A percentile compares a stretch with the other conserved stretches of the same genome.
These are phyloP conservation scores for Volutella citrinella DNA, from an alignment of 2,329 filamentous ascomycete species.

Conservation along the genomic window DNA sequence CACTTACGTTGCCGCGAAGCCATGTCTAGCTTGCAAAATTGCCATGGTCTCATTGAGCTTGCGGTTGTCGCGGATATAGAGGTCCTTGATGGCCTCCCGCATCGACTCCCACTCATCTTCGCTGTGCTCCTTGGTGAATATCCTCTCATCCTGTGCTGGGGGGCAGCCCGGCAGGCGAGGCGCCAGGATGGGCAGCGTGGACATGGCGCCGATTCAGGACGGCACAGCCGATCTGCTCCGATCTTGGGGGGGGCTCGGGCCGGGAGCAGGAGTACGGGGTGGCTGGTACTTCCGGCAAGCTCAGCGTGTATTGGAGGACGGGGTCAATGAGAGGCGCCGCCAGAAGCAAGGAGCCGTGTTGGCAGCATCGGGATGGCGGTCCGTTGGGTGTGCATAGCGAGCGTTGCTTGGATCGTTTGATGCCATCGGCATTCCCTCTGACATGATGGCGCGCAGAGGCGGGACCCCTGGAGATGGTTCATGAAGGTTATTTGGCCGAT, in stretches of 20 bases:
- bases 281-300: too few relatives aligned
- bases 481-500: conserved; percentile 15
- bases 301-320: too few relatives aligned
- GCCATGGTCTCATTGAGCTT: conserved; percentile 36
- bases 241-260: too few relatives aligned
- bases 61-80: conserved; percentile 34
- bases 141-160: conserved; percentile 21
- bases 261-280: conserved; percentile 7
- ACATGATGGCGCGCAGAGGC: conserved; percentile 10
- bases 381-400: conserved; percentile 25
- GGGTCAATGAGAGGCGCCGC: conserved; percentile 12
- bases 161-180: conserved; percentile 30
- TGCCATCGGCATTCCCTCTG: conserved; percentile 19
- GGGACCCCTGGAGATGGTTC: too few relatives aligned
- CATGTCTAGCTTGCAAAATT: conserved; percentile 31
- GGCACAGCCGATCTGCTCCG: too few relatives aligned
- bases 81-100: conserved; percentile 28
- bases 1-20: conserved; percentile 37
- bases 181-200: conserved; percentile 30
- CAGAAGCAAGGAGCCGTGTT: conserved; percentile 12
- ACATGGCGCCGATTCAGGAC: conserved; percentile 16
- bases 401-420: conserved; percentile 17
- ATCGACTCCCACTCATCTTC: conserved; percentile 34
- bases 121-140: conserved; percentile 32
- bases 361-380: conserved; percentile 22